Conservation (phyloP, 352 stramenopile species). For the Globisporangium paroecandrum region DNA sequence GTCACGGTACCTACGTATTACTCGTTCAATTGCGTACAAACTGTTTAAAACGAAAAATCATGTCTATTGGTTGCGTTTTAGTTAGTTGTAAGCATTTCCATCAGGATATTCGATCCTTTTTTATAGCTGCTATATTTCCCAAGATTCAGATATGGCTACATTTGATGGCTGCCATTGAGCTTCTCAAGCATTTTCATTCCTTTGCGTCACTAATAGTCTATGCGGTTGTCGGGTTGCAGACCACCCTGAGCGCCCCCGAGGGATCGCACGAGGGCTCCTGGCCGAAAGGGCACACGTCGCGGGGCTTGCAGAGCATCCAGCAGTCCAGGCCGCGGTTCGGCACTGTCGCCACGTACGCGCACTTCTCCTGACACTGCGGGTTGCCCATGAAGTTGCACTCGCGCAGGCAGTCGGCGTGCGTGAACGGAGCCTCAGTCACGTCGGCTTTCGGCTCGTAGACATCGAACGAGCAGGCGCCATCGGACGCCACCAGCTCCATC, state of each 20-base stretch:
- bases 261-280: slow-evolving; percentile 18
- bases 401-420: slow-evolving; percentile 19
- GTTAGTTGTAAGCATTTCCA: no score
- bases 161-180: no score
- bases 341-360: slow-evolving; percentile 18
- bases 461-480: slow-evolving; percentile 5
- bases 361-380: slow-evolving; percentile 16
- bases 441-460: background rate
- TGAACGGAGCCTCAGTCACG: slow-evolving; percentile 9
- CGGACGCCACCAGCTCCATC: slow-evolving; percentile 16
- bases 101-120: no score
- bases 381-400: slow-evolving; percentile 22
- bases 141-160: no score
- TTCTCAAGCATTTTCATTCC: no score
- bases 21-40: no score
- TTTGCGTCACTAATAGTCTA: background rate
- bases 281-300: slow-evolving; percentile 10
- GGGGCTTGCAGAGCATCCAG: slow-evolving; percentile 24
- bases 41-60: no score
- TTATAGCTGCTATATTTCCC: no score
- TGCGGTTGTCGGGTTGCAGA: background rate
- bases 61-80: no score
- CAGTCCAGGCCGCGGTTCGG: slow-evolving; percentile 21
- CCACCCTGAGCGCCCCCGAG: background rate
- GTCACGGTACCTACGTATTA: background rate